These are phyloP conservation scores for Xylogone sp. DNA, from an alignment of 2,329 filamentous ascomycete genomes.

Conservation along the genomic window DNA sequence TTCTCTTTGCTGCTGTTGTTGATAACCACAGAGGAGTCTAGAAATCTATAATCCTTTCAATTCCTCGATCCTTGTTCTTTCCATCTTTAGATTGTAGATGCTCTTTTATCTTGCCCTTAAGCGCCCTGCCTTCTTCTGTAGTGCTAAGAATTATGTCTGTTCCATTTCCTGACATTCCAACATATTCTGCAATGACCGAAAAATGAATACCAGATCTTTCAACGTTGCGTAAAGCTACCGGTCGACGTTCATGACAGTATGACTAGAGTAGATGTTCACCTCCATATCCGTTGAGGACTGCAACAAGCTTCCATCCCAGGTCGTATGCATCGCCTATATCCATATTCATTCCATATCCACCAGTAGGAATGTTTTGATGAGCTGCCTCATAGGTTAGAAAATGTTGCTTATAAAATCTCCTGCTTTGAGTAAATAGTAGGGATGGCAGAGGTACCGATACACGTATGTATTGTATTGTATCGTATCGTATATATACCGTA, in stretches of 20 bases:
- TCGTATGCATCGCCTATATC: slow-evolving; percentile 28
- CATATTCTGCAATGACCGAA: neutral
- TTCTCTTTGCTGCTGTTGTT: neutral
- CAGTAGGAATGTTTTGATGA: slow-evolving; percentile 28
- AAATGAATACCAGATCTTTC: slow-evolving; percentile 11
- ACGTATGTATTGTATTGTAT: too few relatives aligned
- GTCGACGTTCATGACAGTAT: slow-evolving; percentile 22
- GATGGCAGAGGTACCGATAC: too few relatives aligned
- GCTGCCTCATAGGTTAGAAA: slow-evolving; percentile 14
- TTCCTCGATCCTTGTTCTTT: slow-evolving; percentile 25
- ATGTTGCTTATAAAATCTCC: too few relatives aligned
- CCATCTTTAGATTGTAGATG: slow-evolving; percentile 5
- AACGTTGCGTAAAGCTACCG: slow-evolving; percentile 23
- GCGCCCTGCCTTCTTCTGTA: neutral
- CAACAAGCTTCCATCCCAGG: slow-evolving; percentile 28
- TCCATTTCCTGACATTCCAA: neutral
- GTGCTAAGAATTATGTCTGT: neutral
- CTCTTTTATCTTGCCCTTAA: neutral
- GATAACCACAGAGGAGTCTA: neutral
- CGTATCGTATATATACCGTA: too few relatives aligned
- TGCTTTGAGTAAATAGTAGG: too few relatives aligned
- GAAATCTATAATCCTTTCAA: slow-evolving; percentile 25
- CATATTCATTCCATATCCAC: slow-evolving; percentile 32
- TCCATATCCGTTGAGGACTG: slow-evolving; percentile 17
- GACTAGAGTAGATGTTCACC: slow-evolving; percentile 16